phyloP scores from a whole-genome alignment of 768 basidiomycete genomes.

The Suillus plorans region DNA sequence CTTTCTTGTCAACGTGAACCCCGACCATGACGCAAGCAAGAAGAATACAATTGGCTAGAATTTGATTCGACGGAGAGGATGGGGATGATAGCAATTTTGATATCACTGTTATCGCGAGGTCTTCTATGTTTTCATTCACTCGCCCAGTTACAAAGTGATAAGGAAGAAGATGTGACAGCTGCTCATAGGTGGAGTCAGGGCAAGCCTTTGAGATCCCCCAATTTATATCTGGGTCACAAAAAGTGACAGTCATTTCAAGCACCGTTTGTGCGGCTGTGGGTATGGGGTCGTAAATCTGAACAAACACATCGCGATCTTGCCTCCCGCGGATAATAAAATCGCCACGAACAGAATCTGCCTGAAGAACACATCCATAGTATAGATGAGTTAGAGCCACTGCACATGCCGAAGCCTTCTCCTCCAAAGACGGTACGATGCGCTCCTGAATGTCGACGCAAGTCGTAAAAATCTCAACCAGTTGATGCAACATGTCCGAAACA shows the following conservation, averaged over 20 bases:
- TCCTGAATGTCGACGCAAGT: neutral
- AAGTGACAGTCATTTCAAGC: neutral
- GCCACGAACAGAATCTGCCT: neutral
- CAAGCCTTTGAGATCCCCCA: fast-evolving
- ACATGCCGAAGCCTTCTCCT: neutral
- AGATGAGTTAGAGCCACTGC: neutral
- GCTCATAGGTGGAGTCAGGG: neutral
- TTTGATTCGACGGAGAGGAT: neutral
- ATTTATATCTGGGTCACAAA: neutral
- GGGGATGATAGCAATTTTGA: neutral
- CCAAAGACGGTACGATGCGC: neutral
- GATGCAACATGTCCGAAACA: neutral
- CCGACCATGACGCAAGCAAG: neutral
- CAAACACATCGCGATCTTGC: neutral
- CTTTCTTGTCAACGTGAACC: neutral
- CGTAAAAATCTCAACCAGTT: neutral
- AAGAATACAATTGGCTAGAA: neutral
- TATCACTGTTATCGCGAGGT: neutral
- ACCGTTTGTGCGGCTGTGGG: neutral
- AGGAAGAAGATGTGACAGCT: neutral
- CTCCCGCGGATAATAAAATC: neutral
- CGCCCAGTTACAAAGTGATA: neutral
- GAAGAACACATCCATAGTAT: neutral
- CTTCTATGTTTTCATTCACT: neutral
- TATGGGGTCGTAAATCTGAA: fast-evolving